Conservation (phyloP, 768 basidiomycete species). For the Butyriboletus loyo region DNA sequence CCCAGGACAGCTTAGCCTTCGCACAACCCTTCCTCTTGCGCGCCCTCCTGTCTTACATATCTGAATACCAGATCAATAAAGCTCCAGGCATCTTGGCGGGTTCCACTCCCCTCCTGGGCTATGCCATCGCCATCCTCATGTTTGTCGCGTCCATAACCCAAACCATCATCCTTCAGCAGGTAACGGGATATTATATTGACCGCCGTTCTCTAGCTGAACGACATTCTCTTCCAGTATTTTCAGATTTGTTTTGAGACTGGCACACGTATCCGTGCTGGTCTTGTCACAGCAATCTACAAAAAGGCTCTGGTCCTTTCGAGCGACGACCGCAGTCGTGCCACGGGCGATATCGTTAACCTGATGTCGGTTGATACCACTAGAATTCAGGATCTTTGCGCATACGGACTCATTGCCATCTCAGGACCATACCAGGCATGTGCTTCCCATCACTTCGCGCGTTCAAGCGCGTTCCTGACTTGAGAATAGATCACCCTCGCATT, state of each 20-base stretch:
- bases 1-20: slow-evolving; percentile 80
- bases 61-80: slow-evolving; percentile 60
- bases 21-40: slow-evolving; percentile 85
- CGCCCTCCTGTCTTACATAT: slow-evolving; percentile 76
- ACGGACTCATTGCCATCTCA: slow-evolving; percentile 79
- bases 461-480: background rate
- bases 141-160: slow-evolving; percentile 77
- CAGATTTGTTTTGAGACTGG: slow-evolving; percentile 80
- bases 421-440: slow-evolving; percentile 75
- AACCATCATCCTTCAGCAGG: slow-evolving; percentile 79
- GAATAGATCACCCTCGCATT: slow-evolving; percentile 81
- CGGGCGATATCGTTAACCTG: slow-evolving; percentile 92
- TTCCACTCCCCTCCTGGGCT: slow-evolving; percentile 58
- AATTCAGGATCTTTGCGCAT: slow-evolving; percentile 77
- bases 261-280: slow-evolving; percentile 91
- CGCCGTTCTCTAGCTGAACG: background rate
- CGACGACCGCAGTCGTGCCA: slow-evolving; percentile 74
- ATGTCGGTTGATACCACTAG: slow-evolving; percentile 86
- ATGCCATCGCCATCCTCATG: slow-evolving; percentile 74
- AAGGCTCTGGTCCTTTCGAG: slow-evolving; percentile 86
- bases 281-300: slow-evolving; percentile 81
- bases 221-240: slow-evolving; percentile 60
- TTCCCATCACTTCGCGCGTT: background rate
- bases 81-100: slow-evolving; percentile 21
- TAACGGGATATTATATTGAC: slow-evolving; percentile 22